Conservation (phyloP, 768 basidiomycete genomes). For the Tremella yokohamensis region DNA sequence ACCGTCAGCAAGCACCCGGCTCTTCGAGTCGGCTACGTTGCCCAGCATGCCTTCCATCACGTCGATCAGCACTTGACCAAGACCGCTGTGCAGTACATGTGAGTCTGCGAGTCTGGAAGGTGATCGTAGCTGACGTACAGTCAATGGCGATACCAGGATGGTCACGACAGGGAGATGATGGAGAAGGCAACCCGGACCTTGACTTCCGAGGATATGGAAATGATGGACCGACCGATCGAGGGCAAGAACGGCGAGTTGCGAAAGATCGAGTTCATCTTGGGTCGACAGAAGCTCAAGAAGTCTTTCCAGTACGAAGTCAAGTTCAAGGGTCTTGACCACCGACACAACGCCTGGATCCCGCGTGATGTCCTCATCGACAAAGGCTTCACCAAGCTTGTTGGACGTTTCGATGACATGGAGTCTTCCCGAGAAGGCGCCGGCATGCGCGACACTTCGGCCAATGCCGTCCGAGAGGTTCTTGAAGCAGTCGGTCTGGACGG, state of each 20-base stretch:
- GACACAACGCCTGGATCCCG: slow-evolving; percentile 83
- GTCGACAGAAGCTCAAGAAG: slow-evolving; percentile 96
- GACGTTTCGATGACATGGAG: slow-evolving; percentile 94
- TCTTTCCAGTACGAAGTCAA: slow-evolving; percentile 80
- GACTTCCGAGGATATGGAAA: slow-evolving; percentile 74
- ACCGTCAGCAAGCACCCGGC: slow-evolving; percentile 90
- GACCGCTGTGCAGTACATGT: slow-evolving; percentile 89
- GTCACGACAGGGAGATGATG: slow-evolving; percentile 88
- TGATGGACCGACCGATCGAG: slow-evolving; percentile 80
- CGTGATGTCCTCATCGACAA: slow-evolving; percentile 80
- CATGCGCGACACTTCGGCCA: slow-evolving; percentile 73
- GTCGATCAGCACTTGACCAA: slow-evolving; percentile 80
- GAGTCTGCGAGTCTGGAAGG: slow-evolving; percentile 9
- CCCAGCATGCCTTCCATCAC: slow-evolving; percentile 97
- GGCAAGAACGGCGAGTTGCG: slow-evolving; percentile 87
- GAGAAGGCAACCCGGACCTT: slow-evolving; percentile 89
- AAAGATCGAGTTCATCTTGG: slow-evolving; percentile 75
- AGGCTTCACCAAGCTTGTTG: slow-evolving; percentile 82
- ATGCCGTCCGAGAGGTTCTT: slow-evolving; percentile 81
- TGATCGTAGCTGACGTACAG: slow-evolving; percentile 21
- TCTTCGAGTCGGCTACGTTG: slow-evolving; percentile 91
- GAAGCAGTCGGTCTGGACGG: slow-evolving; percentile 96
- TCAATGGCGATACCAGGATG: slow-evolving; percentile 99
- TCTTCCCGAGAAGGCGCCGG: slow-evolving; percentile 94
- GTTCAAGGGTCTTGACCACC: slow-evolving; percentile 52